phyloP scores from a whole-genome alignment of 805 yeast genomes.

The Phaffomyces opuntiae region DNA sequence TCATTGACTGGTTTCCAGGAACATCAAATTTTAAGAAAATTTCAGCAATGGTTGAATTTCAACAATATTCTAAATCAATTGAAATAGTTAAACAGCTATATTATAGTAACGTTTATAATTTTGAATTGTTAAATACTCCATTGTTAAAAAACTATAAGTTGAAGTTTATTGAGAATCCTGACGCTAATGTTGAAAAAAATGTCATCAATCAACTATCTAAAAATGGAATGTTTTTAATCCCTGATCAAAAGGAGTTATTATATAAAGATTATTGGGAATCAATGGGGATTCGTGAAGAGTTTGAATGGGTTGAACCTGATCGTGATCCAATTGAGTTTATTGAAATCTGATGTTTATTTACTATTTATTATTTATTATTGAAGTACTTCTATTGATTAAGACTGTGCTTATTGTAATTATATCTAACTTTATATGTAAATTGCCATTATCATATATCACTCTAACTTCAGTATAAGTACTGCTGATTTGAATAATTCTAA shows the following conservation, averaged over 20 bases:
- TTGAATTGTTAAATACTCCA: neutral
- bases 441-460: too few species aligned
- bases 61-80: constrained; percentile 2
- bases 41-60: neutral
- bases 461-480: too few species aligned
- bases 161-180: neutral
- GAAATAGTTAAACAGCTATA: constrained; percentile 4
- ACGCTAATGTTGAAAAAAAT: neutral
- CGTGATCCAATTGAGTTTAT: constrained; percentile 8
- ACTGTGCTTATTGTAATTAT: too few species aligned
- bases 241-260: constrained; percentile 2
- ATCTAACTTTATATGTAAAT: too few species aligned
- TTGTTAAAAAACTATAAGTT: neutral
- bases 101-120: constrained; percentile 6
- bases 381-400: too few species aligned
- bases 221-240: constrained; percentile 1
- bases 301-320: constrained; percentile 13
- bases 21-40: constrained; percentile 2
- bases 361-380: too few species aligned
- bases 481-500: too few species aligned
- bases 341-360: neutral
- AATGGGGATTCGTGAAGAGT: constrained; percentile 1
- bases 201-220: neutral
- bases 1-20: constrained; percentile 1
- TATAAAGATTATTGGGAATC: constrained; percentile 8